These are phyloP conservation scores for Fagus crenata DNA, from an alignment of 306 rosid species.

Conservation along the genomic window DNA sequence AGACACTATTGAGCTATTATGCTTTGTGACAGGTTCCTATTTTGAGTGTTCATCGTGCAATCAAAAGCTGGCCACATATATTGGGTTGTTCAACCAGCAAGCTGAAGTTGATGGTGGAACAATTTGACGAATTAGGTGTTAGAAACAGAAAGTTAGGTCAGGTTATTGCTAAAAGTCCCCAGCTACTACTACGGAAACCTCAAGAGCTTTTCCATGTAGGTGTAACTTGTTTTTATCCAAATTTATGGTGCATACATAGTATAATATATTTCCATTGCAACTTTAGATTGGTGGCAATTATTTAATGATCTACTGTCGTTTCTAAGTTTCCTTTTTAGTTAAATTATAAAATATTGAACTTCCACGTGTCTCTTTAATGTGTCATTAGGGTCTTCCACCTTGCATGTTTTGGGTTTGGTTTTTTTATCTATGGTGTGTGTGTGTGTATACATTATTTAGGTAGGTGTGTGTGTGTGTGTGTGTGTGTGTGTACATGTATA, in stretches of 20 bases:
- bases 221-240: slow-evolving; percentile 25
- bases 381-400: background rate
- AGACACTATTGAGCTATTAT: slow-evolving; percentile 19
- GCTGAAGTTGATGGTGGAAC: slow-evolving; percentile 60
- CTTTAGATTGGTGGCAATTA: background rate
- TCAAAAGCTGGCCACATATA: slow-evolving; percentile 79
- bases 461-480: no score
- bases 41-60: slow-evolving; percentile 47
- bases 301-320: background rate
- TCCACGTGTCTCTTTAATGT: background rate
- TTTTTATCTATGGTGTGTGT: no score
- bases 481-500: no score
- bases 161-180: slow-evolving; percentile 78
- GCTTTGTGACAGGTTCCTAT: slow-evolving; percentile 60
- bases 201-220: slow-evolving; percentile 68
- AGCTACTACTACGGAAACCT: slow-evolving; percentile 61
- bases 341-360: background rate
- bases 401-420: background rate
- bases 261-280: background rate
- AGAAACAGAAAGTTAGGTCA: slow-evolving; percentile 57
- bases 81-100: slow-evolving; percentile 80
- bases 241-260: slow-evolving; percentile 2
- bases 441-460: no score
- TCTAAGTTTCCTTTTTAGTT: background rate
- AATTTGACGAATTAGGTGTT: slow-evolving; percentile 63